Evolutionary conservation across 768 basidiomycete genomes (phyloP).

Genomic region (Pleurotus sapidus): DNA sequence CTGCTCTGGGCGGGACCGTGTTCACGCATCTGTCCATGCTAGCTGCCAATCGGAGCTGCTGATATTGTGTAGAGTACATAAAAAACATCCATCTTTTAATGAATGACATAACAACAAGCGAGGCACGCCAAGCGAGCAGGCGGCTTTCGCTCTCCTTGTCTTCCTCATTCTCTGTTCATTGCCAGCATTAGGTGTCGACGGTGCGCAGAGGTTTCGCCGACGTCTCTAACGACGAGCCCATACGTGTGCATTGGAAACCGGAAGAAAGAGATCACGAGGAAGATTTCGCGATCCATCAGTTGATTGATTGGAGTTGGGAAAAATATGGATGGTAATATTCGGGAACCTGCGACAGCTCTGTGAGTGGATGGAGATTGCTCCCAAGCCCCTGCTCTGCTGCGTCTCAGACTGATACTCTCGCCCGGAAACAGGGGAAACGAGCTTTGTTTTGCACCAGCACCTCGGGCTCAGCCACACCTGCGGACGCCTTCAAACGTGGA

Average conservation of each 20-base stretch:
- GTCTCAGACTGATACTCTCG: neutral
- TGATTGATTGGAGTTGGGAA: conserved; percentile 8
- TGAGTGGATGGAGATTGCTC: neutral
- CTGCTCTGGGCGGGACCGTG: too few relatives aligned
- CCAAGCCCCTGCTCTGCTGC: neutral
- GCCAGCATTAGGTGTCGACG: too few relatives aligned
- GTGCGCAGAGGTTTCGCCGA: conserved; percentile 3
- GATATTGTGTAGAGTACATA: neutral
- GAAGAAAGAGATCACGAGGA: conserved; percentile 3
- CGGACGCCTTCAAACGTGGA: conserved; percentile 22
- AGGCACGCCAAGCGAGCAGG: neutral
- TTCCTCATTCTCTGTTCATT: neutral
- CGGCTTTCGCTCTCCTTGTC: neutral
- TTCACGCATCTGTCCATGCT: neutral
- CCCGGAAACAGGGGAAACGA: neutral
- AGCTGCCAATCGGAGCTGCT: neutral
- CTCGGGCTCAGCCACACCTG: conserved; percentile 8
- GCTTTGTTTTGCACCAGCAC: conserved; percentile 11
- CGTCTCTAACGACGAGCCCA: neutral
- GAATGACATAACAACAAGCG: neutral
- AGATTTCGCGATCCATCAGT: conserved; percentile 5
- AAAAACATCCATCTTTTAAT: too few relatives aligned
- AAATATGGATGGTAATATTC: neutral
- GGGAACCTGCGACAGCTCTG: neutral
- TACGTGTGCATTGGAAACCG: conserved; percentile 8